Evolutionary conservation across 1,284 basidiomycete genomes (phyloP).

Genomic region (Singerocomus rubriflavus): DNA sequence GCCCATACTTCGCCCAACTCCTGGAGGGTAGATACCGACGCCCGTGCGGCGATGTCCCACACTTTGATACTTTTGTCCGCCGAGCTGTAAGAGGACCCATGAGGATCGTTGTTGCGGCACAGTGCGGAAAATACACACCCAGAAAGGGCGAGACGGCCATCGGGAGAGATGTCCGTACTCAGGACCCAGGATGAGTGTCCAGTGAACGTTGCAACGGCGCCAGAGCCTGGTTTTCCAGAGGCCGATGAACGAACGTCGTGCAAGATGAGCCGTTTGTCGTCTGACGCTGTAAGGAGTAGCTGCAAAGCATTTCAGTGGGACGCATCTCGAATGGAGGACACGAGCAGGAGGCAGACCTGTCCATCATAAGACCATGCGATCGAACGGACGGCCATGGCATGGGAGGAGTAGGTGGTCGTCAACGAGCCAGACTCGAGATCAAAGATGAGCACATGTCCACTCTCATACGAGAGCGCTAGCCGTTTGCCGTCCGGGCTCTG

Average conservation of each 20-base stretch:
- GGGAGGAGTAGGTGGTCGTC: constrained; percentile 70
- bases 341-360: constrained; percentile 37
- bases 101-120: not conserved
- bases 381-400: constrained; percentile 82
- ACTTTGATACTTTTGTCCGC: constrained; percentile 84
- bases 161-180: constrained; percentile 74
- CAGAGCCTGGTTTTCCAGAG: constrained; percentile 58
- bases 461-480: constrained; percentile 75
- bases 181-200: constrained; percentile 89
- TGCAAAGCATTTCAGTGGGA: constrained; percentile 30
- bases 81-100: constrained; percentile 47
- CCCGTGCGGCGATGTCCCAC: constrained; percentile 80
- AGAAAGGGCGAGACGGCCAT: constrained; percentile 71
- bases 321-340: constrained; percentile 19
- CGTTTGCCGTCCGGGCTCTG: constrained; percentile 84
- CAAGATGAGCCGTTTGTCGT: constrained; percentile 82
- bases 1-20: constrained; percentile 84
- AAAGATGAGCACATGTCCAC: constrained; percentile 79
- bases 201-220: constrained; percentile 76
- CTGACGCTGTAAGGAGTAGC: constrained; percentile 82
- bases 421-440: constrained; percentile 68
- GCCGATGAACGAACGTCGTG: constrained; percentile 74
- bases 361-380: constrained; percentile 82
- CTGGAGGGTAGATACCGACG: constrained; percentile 73
- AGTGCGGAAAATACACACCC: constrained; percentile 51